Base-by-base conservation (phyloP, 176 grass and related monocot genomes). In the Chrysopogon serrulatus region DNA sequence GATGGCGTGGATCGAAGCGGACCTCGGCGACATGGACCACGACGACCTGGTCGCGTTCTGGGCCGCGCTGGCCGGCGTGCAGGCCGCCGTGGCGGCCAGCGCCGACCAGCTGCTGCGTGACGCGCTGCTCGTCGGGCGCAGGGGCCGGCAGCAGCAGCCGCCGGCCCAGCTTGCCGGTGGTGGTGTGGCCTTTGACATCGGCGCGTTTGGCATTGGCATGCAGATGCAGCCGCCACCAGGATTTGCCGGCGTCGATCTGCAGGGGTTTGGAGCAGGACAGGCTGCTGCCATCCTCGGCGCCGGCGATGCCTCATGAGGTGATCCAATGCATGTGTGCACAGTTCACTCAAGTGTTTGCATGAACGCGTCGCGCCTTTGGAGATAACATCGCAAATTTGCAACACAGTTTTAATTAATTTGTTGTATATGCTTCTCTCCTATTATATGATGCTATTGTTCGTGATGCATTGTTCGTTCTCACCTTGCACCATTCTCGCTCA, bases 21-120 rank as follows among this genome's bases (percentile, higher is more conserved):
- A 74, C 14, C 14, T 48, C 41, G 0, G 14, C 23, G 41, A 30
- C 21, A 48, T 83, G 70, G 41, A 30, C 39, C 57, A 47, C 3
- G 69, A 64, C 15, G 81, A 74, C 23, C 70, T 83, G 8, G 57
- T n/a, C 57, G 81, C 70, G 30, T 83, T 74, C 81, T 43, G 30
- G 56, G 15, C 14, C 1, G 21, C 81, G 23, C 57, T 74, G 41
- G 12, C 13, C 0, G 59, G 28, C 71, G 42, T 83, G 57, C 71
- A 63, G 56, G 70, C 14, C 30, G 31, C 57, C 0, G 81, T 83
- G 31, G 35, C 57, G 9, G 24, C 39, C 0, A 73, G 41, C 41
- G 71, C 71, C 21, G 81, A 83, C 42, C 81, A 83, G 57, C 56
- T 75, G 14, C 81, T 83, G 31, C 71, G 81, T 4, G 81, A 83